Percentiles rank a stretch among this genome's conserved stretches.
phyloP scores from a whole-genome alignment of 441 rosid genomes.

The Populus tomentosa region DNA sequence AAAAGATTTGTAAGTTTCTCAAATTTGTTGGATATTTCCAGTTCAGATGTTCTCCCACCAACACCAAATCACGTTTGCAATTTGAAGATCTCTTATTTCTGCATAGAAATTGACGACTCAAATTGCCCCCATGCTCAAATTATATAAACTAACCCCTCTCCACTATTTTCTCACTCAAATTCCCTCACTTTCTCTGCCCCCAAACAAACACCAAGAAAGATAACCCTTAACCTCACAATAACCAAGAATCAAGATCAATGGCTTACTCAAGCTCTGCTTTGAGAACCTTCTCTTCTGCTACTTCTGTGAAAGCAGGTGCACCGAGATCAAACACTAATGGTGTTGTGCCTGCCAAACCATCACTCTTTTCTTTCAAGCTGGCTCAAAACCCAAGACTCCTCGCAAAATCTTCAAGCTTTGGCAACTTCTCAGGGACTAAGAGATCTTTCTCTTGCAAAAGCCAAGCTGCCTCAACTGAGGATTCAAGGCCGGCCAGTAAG shows the following conservation, averaged over 20 bases:
- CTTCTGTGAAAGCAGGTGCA: slow-evolving; percentile 6
- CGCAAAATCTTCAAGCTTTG: slow-evolving; percentile 1
- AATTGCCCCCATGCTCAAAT: neutral
- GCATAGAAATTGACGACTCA: neutral
- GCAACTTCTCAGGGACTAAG: slow-evolving; percentile 9
- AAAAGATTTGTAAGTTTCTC: no score
- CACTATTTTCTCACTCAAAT: slow-evolving; percentile 4
- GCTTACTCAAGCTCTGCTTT: slow-evolving; percentile 32
- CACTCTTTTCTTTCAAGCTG: slow-evolving; percentile 23
- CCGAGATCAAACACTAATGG: neutral
- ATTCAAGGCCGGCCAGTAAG: slow-evolving; percentile 30
- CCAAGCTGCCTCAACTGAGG: slow-evolving; percentile 31
- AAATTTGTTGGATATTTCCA: no score
- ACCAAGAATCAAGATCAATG: slow-evolving; percentile 14
- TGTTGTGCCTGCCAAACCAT: neutral
- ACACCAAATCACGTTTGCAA: neutral
- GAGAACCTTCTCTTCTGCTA: slow-evolving; percentile 14
- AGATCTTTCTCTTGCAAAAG: slow-evolving; percentile 41
- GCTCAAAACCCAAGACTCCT: no score
- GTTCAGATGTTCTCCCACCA: no score
- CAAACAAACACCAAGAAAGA: neutral
- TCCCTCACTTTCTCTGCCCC: slow-evolving; percentile 10
- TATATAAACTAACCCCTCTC: neutral
- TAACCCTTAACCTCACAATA: neutral
- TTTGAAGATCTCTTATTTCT: no score